Evolutionary conservation across 129 eudicot species (phyloP), one percentile per base, ranked within the genome.

Genomic region (Solidago caesia): DNA sequence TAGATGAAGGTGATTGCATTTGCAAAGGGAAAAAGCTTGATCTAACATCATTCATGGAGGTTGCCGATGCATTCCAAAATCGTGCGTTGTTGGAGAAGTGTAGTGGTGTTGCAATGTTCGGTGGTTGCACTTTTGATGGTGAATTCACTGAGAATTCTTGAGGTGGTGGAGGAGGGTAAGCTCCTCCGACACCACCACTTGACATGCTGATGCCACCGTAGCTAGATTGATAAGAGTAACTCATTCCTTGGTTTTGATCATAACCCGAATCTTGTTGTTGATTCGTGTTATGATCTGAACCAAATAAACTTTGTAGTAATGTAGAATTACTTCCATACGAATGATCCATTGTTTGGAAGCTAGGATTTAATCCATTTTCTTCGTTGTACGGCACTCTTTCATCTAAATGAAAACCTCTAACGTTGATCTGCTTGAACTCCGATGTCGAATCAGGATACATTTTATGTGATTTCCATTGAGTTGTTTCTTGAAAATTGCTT

Each of bases 31-130:
- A 86, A 74, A 87, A 83, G 75, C 82, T 83, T 45, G 94, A 79
- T 44, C 87, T 76, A 64, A 67, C 89, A 45, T 89, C 89, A 8
- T 76, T 77, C 78, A 80, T 83, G 74, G 89, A 71, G 59, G 83
- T 70, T 3, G 89, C 76, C 0, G 96, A 80, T 3, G 91, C 93
- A 63, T 87, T 87, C 98, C 98, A 92, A 70, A 89, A 92, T 5
- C 88, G 86, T 7, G 90, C 84, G 72, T 83, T 87, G 68, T 79
- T 79, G 25, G 83, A 79, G 70, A 79, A 79, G 46, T 79, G 83
- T 10, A 79, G 25, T 45, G 75, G 83, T 45, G 83, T 15, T 67
- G 79, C 47, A 44, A 79, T 47, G 16, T 71, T 76, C 2, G 64
- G 76, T 25, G 74, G 60, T 4, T 66, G 81, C 51, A 73, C 82